A percentile compares a stretch with the other conserved stretches of the same genome.
These are phyloP conservation scores for Kodamaea kakaduensis DNA, from an alignment of 805 yeast species.

Conservation along the genomic window DNA sequence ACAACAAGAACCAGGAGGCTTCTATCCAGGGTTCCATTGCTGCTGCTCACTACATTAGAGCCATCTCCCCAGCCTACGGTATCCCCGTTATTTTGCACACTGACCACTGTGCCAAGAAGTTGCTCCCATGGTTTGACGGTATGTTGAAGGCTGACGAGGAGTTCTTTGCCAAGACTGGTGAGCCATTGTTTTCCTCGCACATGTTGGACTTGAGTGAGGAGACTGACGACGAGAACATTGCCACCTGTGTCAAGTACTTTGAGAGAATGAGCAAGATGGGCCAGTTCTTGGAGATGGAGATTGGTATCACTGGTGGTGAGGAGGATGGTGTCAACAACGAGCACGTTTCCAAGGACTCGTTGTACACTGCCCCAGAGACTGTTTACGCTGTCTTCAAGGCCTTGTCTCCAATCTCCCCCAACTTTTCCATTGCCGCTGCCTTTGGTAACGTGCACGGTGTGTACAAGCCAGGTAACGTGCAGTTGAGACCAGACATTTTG, in stretches of 20 bases:
- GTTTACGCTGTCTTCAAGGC: slow-evolving; percentile 90
- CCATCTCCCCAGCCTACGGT: slow-evolving; percentile 94
- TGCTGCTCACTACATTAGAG: slow-evolving; percentile 96
- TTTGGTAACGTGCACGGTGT: slow-evolving; percentile 99
- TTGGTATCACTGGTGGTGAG: slow-evolving; percentile 99
- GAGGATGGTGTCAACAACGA: slow-evolving; percentile 99
- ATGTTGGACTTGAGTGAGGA: slow-evolving; percentile 98
- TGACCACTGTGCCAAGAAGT: slow-evolving; percentile 98
- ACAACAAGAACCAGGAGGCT: slow-evolving; percentile 89
- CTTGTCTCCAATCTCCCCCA: slow-evolving; percentile 84
- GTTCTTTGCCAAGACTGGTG: slow-evolving; percentile 79
- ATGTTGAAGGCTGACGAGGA: slow-evolving; percentile 96
- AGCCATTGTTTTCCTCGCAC: slow-evolving; percentile 97
- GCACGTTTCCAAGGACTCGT: slow-evolving; percentile 76
- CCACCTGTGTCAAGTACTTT: slow-evolving; percentile 91
- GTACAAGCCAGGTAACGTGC: slow-evolving; percentile 98
- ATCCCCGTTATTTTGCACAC: slow-evolving; percentile 96
- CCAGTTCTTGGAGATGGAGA: slow-evolving; percentile 99
- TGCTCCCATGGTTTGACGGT: slow-evolving; percentile 98
- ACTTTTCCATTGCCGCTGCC: slow-evolving; percentile 99
- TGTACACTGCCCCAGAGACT: slow-evolving; percentile 95
- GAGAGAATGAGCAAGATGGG: slow-evolving; percentile 87
- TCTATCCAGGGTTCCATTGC: slow-evolving; percentile 93
- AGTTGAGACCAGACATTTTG: slow-evolving; percentile 84
- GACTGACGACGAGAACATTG: slow-evolving; percentile 92